Evolutionary conservation across 176 grass and related monocot species (phyloP), one percentile per base, ranked within the genome.

Genomic region (Themeda triandra): DNA sequence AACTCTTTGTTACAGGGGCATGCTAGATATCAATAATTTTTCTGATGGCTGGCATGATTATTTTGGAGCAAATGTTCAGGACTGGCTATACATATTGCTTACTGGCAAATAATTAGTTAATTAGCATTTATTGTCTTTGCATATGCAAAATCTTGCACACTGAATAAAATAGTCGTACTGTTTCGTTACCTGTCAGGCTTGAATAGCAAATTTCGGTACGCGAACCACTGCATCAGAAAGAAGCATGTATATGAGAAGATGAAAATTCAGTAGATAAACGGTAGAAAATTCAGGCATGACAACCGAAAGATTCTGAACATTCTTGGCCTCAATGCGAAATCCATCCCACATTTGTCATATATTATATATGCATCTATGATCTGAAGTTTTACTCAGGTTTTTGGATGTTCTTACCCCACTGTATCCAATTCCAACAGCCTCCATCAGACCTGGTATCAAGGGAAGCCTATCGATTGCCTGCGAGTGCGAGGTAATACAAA

Each of bases 401-500:
- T 21, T 28, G 14, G n/a, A 54, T 10, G 1, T 56, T 80, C 91
- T 92, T 88, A 98, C 96, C 91, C 87, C 96, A 0, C 80, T 92
- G 84, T 92, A 98, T 45, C 93, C 91, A 89, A 96, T 86, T 82
- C 96, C 96, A 27, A 98, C 88, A 10, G 83, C 27, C 86, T 98
- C 89, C 92, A 94, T 92, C 44, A 95, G 65, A 45, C 91, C 96
- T 25, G 96, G 96, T 76, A 98, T 75, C 60, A 98, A 30, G 11
- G 96, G 96, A 30, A 98, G 96, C 86, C 82, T 95, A 21, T 98
- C 96, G 25, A 98, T 94, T 35, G 96, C 91, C 96, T 98, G 81
- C 86, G 86, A 32, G 32, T 33, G 33, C 3, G 18, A 51, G 36
- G 82, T 14, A 19, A 3, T 67, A 81, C 82, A 71, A 68, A 68